phyloP scores from a whole-genome alignment of 805 yeast species.

The Metschnikowia arizonensis region DNA sequence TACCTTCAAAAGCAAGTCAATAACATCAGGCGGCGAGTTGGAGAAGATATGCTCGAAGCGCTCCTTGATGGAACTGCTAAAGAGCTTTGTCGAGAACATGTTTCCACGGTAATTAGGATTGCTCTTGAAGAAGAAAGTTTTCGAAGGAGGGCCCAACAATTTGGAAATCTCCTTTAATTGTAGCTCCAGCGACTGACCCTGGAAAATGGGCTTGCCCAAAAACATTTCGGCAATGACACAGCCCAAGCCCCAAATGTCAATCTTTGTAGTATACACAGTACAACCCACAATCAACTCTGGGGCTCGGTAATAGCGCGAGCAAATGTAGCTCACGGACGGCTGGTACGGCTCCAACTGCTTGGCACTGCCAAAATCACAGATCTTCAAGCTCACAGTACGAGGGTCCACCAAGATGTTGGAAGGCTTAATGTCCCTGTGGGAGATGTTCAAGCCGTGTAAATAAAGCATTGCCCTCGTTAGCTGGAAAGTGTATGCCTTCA shows the following conservation, averaged over 20 bases:
- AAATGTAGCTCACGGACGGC: conserved; percentile 92
- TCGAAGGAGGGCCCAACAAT: conserved; percentile 80
- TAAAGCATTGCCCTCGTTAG: conserved; percentile 81
- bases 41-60: conserved; percentile 47
- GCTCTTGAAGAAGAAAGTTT: conserved; percentile 64
- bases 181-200: conserved; percentile 83
- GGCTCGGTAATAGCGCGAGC: conserved; percentile 92
- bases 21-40: conserved; percentile 77
- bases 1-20: conserved; percentile 75
- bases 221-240: conserved; percentile 95
- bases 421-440: conserved; percentile 84
- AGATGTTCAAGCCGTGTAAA: conserved; percentile 72
- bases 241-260: conserved; percentile 97
- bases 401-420: conserved; percentile 79
- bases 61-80: conserved; percentile 50
- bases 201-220: conserved; percentile 90
- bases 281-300: conserved; percentile 95
- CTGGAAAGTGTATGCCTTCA: conserved; percentile 74
- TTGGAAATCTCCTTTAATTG: conserved; percentile 90
- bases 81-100: conserved; percentile 61
- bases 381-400: conserved; percentile 57
- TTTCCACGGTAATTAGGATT: conserved; percentile 77
- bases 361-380: conserved; percentile 85
- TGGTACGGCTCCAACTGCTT: conserved; percentile 72
- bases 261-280: conserved; percentile 79